These are phyloP conservation scores for Clausena lansium DNA, from an alignment of 345 rosid genomes.

Conservation along the genomic window DNA sequence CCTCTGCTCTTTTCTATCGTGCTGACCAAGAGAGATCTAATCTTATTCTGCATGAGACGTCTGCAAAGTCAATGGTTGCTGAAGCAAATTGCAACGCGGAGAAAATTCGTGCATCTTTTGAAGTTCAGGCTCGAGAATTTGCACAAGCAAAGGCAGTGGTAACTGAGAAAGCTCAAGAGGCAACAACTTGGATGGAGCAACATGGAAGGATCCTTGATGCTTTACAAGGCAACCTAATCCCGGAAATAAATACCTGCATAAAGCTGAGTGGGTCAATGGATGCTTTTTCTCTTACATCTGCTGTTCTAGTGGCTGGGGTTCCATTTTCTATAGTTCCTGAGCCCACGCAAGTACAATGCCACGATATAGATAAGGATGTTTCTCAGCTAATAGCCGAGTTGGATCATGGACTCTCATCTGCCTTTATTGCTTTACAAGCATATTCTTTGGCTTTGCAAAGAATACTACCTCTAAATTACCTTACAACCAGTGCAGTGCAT, in stretches of 20 bases:
- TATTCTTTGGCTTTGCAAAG: constrained; percentile 80
- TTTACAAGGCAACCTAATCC: constrained; percentile 61
- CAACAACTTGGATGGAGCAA: constrained; percentile 79
- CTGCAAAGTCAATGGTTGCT: constrained; percentile 76
- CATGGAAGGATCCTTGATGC: constrained; percentile 83
- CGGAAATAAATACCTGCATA: constrained; percentile 52
- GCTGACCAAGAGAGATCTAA: constrained; percentile 85
- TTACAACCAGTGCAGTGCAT: constrained; percentile 64
- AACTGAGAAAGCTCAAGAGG: constrained; percentile 83
- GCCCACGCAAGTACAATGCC: constrained; percentile 86
- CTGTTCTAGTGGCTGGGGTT: constrained; percentile 75
- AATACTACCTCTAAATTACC: constrained; percentile 78
- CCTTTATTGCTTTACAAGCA: constrained; percentile 54
- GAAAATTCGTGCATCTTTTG: constrained; percentile 62
- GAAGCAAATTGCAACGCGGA: constrained; percentile 70
- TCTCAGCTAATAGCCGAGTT: constrained; percentile 62
- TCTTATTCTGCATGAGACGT: constrained; percentile 66
- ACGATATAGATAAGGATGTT: constrained; percentile 77
- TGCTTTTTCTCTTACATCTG: constrained; percentile 72
- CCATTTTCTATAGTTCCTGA: constrained; percentile 91
- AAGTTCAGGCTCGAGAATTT: constrained; percentile 75
- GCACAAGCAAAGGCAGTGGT: constrained; percentile 69
- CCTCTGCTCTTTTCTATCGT: constrained; percentile 59
- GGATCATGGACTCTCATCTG: constrained; percentile 68
- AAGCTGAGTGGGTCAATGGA: constrained; percentile 46